Base-by-base conservation (phyloP, 2,329 filamentous ascomycete species). In the Septoria petroselini region DNA sequence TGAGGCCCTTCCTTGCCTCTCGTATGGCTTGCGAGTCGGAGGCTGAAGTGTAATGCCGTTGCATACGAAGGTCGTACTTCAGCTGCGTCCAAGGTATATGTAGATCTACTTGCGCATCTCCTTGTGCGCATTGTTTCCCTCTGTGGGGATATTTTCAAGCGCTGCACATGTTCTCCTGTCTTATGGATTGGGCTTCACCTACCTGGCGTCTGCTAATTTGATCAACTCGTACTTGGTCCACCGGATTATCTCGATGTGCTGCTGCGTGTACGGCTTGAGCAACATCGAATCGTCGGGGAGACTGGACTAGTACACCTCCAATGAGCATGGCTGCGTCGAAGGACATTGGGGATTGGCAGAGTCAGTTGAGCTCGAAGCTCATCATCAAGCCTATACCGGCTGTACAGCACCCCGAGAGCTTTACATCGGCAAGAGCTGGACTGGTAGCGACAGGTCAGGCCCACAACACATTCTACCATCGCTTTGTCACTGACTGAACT, bases 371-470 rank as follows among this genome's bases (percentile, higher is more conserved):
- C 6, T 31, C 40, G 17, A 48, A 35, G 34, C 38, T 52, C 25
- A 25, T 47, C 25, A 30, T 47, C 34, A 47, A 41, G 17, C 50
- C 50, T 7, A 27, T 52, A n/a, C 44, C 44, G 7, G 44, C 41
- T 11, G 39, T 40, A 19, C 39, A 47, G 19, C 40, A 52, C 34
- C 45, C 50, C 3, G 30, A 40, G 9, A 43, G 31, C 1, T 52
- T 52, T 14, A 47, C 50, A 14, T 12, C 39, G 15, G 44, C 50
- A 4, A 38, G 50, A 41, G 50, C 44, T 12, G 47, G 41, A 25
- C 38, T 54, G 6, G 42, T 54, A 9, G 48, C 35, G 3, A 42
- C 41, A 25, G 52, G 52, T 54, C 25, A 48, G 51, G 40, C 18
- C 8, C 9, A 27, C 23, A 15, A 15, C 4, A 18, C 2, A 14